Evolutionary conservation across 768 basidiomycete genomes (phyloP).

Genomic region (Pulveroboletus frians): DNA sequence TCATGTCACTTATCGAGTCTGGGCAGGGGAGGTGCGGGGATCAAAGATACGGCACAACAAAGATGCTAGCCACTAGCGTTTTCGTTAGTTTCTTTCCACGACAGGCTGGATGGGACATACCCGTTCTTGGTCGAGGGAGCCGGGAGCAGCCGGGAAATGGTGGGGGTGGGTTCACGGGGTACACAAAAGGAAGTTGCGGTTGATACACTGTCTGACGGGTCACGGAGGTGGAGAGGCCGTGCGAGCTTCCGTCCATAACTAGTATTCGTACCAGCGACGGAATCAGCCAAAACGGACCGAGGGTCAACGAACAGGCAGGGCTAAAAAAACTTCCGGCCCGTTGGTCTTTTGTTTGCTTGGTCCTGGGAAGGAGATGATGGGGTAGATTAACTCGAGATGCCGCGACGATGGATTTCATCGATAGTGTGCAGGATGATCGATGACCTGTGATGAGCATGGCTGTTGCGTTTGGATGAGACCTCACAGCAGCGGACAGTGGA

Average conservation of each 20-base stretch:
- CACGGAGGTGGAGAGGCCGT: neutral
- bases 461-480: too few species aligned
- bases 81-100: slow-evolving; percentile 14
- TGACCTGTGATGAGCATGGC: too few species aligned
- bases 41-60: neutral
- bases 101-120: too few species aligned
- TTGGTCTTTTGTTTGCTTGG: neutral
- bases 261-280: too few species aligned
- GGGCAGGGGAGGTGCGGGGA: neutral
- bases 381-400: too few species aligned
- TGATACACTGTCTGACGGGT: neutral
- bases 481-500: too few species aligned
- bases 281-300: neutral
- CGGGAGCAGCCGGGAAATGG: neutral
- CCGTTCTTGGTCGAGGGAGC: neutral
- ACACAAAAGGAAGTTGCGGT: neutral
- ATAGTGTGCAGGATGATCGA: too few species aligned
- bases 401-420: too few species aligned
- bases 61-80: neutral
- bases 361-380: too few species aligned
- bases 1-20: neutral
- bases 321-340: neutral
- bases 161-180: neutral
- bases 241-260: neutral
- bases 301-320: neutral